Evolutionary conservation across 2,329 filamentous ascomycete species (phyloP), one percentile per base, ranked within the genome.

Genomic region (Pleoardoris graminearum): DNA sequence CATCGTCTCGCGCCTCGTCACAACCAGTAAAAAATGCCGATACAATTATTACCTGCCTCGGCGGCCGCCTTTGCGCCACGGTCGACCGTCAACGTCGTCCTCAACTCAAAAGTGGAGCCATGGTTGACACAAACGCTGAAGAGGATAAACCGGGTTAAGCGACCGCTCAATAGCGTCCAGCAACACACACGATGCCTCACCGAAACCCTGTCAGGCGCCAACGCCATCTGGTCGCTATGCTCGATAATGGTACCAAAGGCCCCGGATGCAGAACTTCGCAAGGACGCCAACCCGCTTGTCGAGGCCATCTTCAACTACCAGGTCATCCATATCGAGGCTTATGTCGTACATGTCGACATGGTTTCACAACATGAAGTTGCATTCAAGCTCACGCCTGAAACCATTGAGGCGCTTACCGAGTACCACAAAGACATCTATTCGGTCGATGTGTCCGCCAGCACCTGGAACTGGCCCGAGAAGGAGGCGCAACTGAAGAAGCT

Each of bases 331-430:
- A 80, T 97, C 65, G 92, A 97, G 78, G 94, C 94, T 47, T 99
- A 99, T 75, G 93, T 97, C 65, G 94, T 99, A 56, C 93, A 97
- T 76, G 91, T 99, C 76, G 94, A 99, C 79, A 96, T 97, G 91
- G 93, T 99, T 54, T 85, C 95, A 68, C 89, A 92, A 76, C 94
- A 96, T 74, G 94, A 97, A 79, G 91, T 99, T 69, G 94, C 92
- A 63, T 97, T 92, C 84, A 99, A 99, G 83, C 84, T 99, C 69
- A 97, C 92, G 21, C 85, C 87, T 53, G 94, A 97, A 73, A 91
- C 92, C 57, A 99, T 99, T 77, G 91, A 96, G 68, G 79, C 89
- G 47, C 84, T 99, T 60, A 88, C 96, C 73, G 90, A 96, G 73
- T 96, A 96, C 76, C 94, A 99, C 83, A 92, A 94, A 80, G 90